phyloP scores from a whole-genome alignment of 331 rosid genomes.

The Telfairia occidentalis region DNA sequence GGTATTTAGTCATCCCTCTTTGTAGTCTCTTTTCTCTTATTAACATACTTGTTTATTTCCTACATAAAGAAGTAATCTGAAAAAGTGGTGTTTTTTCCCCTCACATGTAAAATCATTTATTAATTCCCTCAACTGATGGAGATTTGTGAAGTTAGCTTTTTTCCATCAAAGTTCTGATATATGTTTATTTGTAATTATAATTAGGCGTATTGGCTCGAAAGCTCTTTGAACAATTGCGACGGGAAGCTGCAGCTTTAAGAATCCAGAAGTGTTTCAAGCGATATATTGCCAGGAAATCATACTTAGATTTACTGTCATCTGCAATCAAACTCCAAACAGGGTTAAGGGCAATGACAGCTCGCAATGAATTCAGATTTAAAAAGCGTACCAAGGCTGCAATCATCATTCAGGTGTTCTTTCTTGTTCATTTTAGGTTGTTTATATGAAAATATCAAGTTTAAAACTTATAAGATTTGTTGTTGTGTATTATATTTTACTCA shows the following conservation, averaged over 20 bases:
- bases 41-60: background rate
- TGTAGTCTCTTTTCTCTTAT: background rate
- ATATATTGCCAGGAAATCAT: conserved; percentile 51
- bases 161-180: background rate
- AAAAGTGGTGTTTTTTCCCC: background rate
- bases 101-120: background rate
- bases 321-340: conserved; percentile 84
- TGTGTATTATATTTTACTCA: background rate
- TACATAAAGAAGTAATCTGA: background rate
- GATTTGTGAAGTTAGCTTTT: background rate
- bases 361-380: conserved; percentile 91
- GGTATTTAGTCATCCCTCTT: background rate
- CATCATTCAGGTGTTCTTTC: conserved; percentile 52
- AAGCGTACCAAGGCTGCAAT: conserved; percentile 90
- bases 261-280: conserved; percentile 72
- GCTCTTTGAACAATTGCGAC: conserved; percentile 63
- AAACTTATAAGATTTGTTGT: background rate
- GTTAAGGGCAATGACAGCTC: conserved; percentile 94
- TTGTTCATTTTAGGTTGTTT: conserved; percentile 9
- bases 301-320: conserved; percentile 35
- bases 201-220: conserved; percentile 75
- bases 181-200: conserved; percentile 15
- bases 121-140: background rate
- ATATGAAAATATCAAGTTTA: background rate
- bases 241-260: conserved; percentile 81